phyloP scores from a whole-genome alignment of 208 protist genomes.

The Zelonia costaricensis region DNA sequence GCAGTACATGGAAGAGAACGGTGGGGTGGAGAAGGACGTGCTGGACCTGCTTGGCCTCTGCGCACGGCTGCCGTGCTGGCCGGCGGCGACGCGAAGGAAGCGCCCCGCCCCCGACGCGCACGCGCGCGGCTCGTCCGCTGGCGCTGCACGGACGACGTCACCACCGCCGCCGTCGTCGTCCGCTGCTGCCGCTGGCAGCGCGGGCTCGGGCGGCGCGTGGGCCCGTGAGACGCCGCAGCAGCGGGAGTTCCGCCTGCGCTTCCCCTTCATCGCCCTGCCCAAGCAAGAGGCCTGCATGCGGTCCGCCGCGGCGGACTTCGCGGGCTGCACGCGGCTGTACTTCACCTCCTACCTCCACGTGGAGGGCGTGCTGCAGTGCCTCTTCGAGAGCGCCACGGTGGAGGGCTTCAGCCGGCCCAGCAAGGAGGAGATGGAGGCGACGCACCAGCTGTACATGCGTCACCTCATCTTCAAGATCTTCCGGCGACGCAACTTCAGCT shows the following conservation, averaged over 20 bases:
- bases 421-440: conserved; percentile 53
- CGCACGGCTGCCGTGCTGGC: conserved; percentile 16
- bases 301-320: conserved; percentile 11
- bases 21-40: conserved; percentile 46
- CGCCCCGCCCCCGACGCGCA: neutral
- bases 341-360: conserved; percentile 54
- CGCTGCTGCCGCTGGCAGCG: too few species aligned
- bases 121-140: conserved; percentile 3
- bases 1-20: conserved; percentile 50
- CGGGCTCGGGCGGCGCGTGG: conserved; percentile 3
- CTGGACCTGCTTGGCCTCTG: conserved; percentile 33
- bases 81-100: conserved; percentile 1
- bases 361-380: conserved; percentile 51
- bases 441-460: conserved; percentile 58
- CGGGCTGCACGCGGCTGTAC: conserved; percentile 44
- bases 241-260: conserved; percentile 46
- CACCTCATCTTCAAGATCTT: conserved; percentile 68
- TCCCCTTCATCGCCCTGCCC: conserved; percentile 52
- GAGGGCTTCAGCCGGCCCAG: conserved; percentile 37
- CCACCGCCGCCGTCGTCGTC: too few species aligned
- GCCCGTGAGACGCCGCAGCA: conserved; percentile 26
- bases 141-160: too few species aligned
- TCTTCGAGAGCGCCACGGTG: conserved; percentile 47
- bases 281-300: conserved; percentile 6
- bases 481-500: conserved; percentile 48